Conservation (phyloP, 106 monocot species). For the Chionographis japonica region DNA sequence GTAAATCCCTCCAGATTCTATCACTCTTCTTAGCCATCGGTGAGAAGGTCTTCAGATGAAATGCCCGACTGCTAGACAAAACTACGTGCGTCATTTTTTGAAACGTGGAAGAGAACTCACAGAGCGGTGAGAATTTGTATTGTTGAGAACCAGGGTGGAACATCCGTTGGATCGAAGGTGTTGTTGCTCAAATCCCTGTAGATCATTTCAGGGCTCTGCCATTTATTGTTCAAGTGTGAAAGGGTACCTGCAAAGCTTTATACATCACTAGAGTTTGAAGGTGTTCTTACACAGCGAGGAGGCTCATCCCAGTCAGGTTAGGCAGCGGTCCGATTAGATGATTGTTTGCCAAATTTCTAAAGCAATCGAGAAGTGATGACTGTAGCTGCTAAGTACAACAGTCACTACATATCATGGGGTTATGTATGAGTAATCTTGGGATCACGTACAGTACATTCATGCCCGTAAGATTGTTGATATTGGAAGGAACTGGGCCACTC, state of each 20-base stretch:
- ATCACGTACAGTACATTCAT: slow-evolving; percentile 70
- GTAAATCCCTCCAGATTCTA: slow-evolving; percentile 42
- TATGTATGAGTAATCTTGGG: too few relatives aligned
- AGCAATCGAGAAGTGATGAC: not conserved
- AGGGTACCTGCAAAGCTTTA: not conserved
- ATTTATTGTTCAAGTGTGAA: not conserved
- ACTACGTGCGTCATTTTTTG: not conserved
- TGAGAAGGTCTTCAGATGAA: slow-evolving; percentile 1
- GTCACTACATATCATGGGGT: too few relatives aligned
- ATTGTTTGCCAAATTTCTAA: slow-evolving; percentile 81
- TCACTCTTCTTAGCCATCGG: slow-evolving; percentile 36
- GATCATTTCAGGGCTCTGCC: not conserved
- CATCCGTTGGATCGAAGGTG: slow-evolving; percentile 37
- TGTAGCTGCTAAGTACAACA: not conserved
- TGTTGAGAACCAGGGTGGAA: slow-evolving; percentile 62
- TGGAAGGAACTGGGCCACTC: slow-evolving; percentile 61
- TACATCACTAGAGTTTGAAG: not conserved
- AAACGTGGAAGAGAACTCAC: slow-evolving; percentile 44
- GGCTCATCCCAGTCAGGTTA: slow-evolving; percentile 47
- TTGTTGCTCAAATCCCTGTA: slow-evolving; percentile 95
- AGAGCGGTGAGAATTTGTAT: slow-evolving; percentile 42
- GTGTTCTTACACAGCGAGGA: slow-evolving; percentile 64
- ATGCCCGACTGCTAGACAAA: not conserved
- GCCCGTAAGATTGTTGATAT: slow-evolving; percentile 46
- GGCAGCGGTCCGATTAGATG: slow-evolving; percentile 56